Evolutionary conservation across 768 basidiomycete genomes (phyloP).

Genomic region (Auricularia auricula-judae): DNA sequence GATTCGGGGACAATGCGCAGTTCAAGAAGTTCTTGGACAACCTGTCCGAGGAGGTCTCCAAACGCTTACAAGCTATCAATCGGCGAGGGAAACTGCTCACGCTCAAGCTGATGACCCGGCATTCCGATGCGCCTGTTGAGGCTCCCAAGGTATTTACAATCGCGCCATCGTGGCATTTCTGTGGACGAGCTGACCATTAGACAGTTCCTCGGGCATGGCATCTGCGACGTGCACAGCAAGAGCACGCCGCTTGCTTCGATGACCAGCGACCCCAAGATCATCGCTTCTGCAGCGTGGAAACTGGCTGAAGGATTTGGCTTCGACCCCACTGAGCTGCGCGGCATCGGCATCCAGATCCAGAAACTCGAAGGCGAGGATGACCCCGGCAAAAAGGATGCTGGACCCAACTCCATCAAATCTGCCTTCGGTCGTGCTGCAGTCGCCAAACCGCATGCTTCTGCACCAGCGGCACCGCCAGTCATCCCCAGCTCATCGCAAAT

Average conservation of each 20-base stretch:
- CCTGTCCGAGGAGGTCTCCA: constrained; percentile 68
- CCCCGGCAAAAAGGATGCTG: neutral
- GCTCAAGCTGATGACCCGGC: constrained; percentile 81
- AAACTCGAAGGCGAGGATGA: constrained; percentile 58
- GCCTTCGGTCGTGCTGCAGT: neutral
- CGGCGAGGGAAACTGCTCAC: constrained; percentile 69
- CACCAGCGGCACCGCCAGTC: constrained; percentile 1
- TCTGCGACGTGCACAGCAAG: constrained; percentile 73
- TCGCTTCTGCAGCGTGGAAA: constrained; percentile 69
- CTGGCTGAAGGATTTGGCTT: constrained; percentile 64
- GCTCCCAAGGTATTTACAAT: constrained; percentile 60
- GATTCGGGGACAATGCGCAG: constrained; percentile 75
- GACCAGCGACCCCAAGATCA: constrained; percentile 59
- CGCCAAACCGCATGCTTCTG: constrained; percentile 2
- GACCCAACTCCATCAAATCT: neutral
- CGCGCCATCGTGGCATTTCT: too few species aligned
- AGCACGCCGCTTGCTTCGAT: constrained; percentile 50
- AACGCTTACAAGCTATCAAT: constrained; percentile 52
- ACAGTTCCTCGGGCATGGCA: constrained; percentile 87
- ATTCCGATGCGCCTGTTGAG: constrained; percentile 78
- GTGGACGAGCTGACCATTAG: too few species aligned
- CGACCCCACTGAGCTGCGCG: constrained; percentile 79
- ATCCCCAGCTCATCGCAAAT: constrained; percentile 70
- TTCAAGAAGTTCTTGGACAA: constrained; percentile 69
- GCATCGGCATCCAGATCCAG: constrained; percentile 83